Base-by-base conservation (phyloP, 2,329 filamentous ascomycete species). In the Calonectria ilicicola region DNA sequence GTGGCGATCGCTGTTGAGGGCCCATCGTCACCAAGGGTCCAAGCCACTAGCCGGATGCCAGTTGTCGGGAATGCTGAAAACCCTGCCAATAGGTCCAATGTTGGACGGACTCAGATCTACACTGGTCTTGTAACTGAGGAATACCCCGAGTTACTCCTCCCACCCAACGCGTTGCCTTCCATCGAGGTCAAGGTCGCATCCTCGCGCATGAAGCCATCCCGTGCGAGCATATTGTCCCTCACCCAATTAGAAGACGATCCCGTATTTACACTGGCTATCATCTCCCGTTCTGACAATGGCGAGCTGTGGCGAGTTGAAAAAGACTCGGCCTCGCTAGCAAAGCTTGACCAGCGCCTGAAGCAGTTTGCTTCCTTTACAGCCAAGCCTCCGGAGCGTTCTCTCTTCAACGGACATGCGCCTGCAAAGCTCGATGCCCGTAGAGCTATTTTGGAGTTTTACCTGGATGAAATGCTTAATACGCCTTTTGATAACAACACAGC, bases 261-360 rank as follows among this genome's bases (percentile, higher is more conserved):
- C 0, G 96, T 98, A 0, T 98, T 98, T 80, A 98, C 95, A 0
- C 87, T 99, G 66, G 96, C 95, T 21, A 87, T 99, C 42, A 93
- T 95, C 78, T 94, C 94, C 12, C 92, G 96, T 67, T 93, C 92
- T 0, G 92, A 95, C 74, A 87, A 90, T 3, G 90, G 89, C 68
- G 96, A 98, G 82, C 87, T 99, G 14, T 98, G 97, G 96, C 92
- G 96, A 35, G 91, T 98, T 8, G 97, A 99, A 84, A 99, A 99
- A 84, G 95, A 98, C 73, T 94, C 94, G 4, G 86, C 90, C 17
- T 95, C 96, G 32, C 87, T 99, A 32, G 90, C 91, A n/a, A 92
- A 93, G 75, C 88, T 99, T 42, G 96, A 98, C 81, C 90, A 94
- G 69, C 91, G 94, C 70, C 85, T 99, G 74, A 96, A 94, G 82